Conservation (phyloP, 371 early-diverging fungal species). For the Batkoa obscura region DNA sequence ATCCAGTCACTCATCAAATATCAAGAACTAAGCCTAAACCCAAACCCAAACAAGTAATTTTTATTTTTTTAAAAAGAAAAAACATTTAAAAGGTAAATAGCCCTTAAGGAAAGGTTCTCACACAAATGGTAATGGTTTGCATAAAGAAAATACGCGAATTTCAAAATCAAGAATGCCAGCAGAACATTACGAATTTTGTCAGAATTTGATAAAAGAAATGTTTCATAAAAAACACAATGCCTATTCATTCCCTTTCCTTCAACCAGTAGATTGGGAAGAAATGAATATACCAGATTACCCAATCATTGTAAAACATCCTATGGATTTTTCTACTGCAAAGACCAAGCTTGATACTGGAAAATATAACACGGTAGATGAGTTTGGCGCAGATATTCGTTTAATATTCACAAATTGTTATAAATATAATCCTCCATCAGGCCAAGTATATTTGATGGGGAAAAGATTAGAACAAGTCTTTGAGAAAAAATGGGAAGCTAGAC, state of each 20-base stretch:
- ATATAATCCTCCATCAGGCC: slow-evolving; percentile 80
- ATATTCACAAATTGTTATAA: slow-evolving; percentile 86
- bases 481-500: slow-evolving; percentile 43
- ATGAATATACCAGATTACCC: slow-evolving; percentile 90
- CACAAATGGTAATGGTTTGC: too few relatives aligned
- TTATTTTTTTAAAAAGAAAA: neutral
- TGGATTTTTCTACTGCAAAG: slow-evolving; percentile 92
- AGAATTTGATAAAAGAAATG: slow-evolving; percentile 49
- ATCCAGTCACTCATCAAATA: neutral
- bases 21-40: neutral
- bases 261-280: slow-evolving; percentile 85
- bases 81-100: too few relatives aligned
- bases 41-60: slow-evolving; percentile 15
- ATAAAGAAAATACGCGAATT: too few relatives aligned
- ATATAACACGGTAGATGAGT: slow-evolving; percentile 52
- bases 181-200: slow-evolving; percentile 24
- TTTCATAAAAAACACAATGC: slow-evolving; percentile 47
- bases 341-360: slow-evolving; percentile 61
- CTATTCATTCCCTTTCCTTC: slow-evolving; percentile 59
- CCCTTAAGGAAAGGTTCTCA: too few relatives aligned
- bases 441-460: slow-evolving; percentile 70
- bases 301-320: slow-evolving; percentile 85
- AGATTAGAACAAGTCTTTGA: slow-evolving; percentile 68
- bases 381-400: slow-evolving; percentile 67
- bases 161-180: neutral